Evolutionary conservation across 2,329 filamentous ascomycete genomes (phyloP).

Genomic region (Colletotrichum viniferum): DNA sequence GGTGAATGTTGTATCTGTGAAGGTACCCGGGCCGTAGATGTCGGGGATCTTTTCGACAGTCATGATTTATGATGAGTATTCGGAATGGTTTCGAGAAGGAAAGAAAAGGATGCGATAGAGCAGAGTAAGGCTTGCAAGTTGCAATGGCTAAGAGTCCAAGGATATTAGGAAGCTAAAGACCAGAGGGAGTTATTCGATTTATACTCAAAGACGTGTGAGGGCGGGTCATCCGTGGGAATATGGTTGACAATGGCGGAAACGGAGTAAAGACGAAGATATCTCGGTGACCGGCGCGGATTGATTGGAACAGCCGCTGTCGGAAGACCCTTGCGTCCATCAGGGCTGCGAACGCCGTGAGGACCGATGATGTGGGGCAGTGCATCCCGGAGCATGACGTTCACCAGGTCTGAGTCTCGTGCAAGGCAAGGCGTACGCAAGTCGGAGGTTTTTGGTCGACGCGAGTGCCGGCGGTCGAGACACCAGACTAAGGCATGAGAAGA

Average conservation of each 20-base stretch:
- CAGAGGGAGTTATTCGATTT: not conserved
- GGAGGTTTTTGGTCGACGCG: not conserved
- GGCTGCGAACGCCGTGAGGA: not conserved
- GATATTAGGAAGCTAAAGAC: not conserved
- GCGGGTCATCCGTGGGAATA: not conserved
- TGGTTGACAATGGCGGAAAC: not conserved
- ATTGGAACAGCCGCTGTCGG: not conserved
- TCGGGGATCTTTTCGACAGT: slow-evolving; percentile 17
- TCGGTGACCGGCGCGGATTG: not conserved
- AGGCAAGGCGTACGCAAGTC: not conserved
- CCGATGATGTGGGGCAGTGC: not conserved
- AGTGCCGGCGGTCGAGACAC: not conserved
- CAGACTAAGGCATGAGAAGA: not conserved
- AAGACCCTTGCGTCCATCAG: not conserved
- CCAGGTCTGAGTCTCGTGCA: not conserved
- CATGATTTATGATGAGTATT: not conserved
- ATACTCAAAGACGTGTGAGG: not conserved
- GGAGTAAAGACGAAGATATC: not conserved
- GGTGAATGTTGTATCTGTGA: slow-evolving; percentile 29
- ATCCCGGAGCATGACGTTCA: not conserved
- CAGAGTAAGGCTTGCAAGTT: not conserved
- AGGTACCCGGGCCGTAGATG: slow-evolving; percentile 36
- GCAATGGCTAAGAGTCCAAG: not conserved
- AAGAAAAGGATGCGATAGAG: not conserved
- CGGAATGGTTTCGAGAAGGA: not conserved